Evolutionary conservation across 768 basidiomycete species (phyloP).

Genomic region (Hericium erinaceus): DNA sequence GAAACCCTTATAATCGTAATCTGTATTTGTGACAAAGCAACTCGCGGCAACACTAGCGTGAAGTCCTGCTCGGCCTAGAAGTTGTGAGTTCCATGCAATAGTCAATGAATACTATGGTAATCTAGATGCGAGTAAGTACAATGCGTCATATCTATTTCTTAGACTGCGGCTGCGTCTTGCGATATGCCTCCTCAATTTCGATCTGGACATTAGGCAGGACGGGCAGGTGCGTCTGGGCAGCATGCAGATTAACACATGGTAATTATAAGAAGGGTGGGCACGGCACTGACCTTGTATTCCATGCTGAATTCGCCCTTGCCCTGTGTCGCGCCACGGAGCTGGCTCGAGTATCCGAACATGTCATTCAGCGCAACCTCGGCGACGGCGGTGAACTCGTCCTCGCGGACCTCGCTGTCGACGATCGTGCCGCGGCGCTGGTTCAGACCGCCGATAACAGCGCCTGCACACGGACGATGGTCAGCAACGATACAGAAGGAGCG

Average conservation of each 20-base stretch:
- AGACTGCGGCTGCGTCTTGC: conserved; percentile 58
- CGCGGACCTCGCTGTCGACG: conserved; percentile 90
- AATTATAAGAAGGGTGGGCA: not conserved
- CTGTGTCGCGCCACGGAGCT: conserved; percentile 88
- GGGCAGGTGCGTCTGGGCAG: conserved; percentile 60
- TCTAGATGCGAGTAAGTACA: no score
- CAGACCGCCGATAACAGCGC: conserved; percentile 86
- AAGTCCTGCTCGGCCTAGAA: no score
- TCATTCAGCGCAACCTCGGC: conserved; percentile 95
- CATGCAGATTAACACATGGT: not conserved
- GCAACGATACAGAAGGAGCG: not conserved
- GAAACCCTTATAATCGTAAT: no score
- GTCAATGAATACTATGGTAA: no score
- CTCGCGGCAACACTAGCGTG: no score
- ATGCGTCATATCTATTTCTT: conserved; percentile 48
- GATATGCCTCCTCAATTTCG: conserved; percentile 81
- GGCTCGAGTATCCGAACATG: conserved; percentile 97
- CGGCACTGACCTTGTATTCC: conserved; percentile 58
- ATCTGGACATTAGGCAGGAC: conserved; percentile 82
- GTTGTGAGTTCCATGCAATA: no score
- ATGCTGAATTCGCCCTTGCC: conserved; percentile 89
- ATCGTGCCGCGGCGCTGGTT: conserved; percentile 92
- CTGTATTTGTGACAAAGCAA: no score
- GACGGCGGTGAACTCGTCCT: conserved; percentile 88
- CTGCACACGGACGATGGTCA: conserved; percentile 24